A percentile compares a stretch with the other conserved stretches of the same genome.
Evolutionary conservation across 2,329 filamentous ascomycete species (phyloP).

Genomic region (Talaromyces sp.): DNA sequence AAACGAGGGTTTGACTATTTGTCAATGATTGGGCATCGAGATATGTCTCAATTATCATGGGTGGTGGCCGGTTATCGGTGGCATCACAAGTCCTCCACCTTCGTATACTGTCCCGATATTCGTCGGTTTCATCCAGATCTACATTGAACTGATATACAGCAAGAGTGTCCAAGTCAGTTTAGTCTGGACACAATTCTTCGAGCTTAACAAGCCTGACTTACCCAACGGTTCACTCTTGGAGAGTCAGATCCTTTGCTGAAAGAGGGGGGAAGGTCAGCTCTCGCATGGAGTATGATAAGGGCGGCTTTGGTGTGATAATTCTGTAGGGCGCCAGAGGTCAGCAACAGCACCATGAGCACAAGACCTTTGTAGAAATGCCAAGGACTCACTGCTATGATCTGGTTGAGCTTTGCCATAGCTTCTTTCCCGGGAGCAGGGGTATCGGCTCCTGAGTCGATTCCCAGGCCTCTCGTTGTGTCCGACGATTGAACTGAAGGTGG

Average conservation of each 20-base stretch:
- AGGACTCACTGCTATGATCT: slow-evolving; percentile 75
- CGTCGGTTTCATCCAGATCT: slow-evolving; percentile 86
- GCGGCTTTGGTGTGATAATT: slow-evolving; percentile 90
- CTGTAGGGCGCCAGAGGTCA: slow-evolving; percentile 45
- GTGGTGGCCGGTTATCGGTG: slow-evolving; percentile 69
- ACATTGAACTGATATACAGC: slow-evolving; percentile 71
- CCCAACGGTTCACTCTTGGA: slow-evolving; percentile 80
- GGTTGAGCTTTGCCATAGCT: slow-evolving; percentile 74
- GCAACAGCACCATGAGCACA: slow-evolving; percentile 12
- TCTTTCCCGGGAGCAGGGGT: slow-evolving; percentile 55
- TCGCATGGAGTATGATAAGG: slow-evolving; percentile 73
- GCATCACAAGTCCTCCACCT: slow-evolving; percentile 78
- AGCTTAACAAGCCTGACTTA: slow-evolving; percentile 50
- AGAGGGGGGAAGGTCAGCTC: slow-evolving; percentile 62
- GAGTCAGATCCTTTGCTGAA: slow-evolving; percentile 52
- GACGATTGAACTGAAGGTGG: slow-evolving; percentile 50
- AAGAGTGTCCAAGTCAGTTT: slow-evolving; percentile 28
- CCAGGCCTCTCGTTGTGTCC: slow-evolving; percentile 47
- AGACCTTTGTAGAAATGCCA: not conserved
- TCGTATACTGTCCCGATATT: slow-evolving; percentile 73
- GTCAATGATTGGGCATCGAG: slow-evolving; percentile 74
- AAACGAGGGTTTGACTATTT: slow-evolving; percentile 78
- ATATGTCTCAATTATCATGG: slow-evolving; percentile 85
- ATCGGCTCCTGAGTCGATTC: slow-evolving; percentile 46
- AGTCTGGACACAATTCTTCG: slow-evolving; percentile 79